Evolutionary conservation across 2,329 filamentous ascomycete species (phyloP).

Genomic region (Fusarium agapanthi): DNA sequence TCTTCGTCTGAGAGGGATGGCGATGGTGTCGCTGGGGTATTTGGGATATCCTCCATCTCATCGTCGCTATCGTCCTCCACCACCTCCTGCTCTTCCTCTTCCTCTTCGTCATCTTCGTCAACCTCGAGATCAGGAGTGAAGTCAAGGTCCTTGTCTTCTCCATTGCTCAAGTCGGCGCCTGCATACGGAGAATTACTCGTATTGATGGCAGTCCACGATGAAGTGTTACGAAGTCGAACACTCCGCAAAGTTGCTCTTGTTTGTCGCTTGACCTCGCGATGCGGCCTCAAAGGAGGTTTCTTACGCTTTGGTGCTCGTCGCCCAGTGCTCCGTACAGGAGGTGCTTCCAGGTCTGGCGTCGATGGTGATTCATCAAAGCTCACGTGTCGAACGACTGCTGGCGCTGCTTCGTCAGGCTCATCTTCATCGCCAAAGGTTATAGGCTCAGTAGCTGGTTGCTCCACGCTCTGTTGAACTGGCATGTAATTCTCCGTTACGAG

Average conservation of each 20-base stretch:
- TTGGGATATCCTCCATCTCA: background rate
- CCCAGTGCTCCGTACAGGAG: constrained; percentile 29
- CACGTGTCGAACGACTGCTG: background rate
- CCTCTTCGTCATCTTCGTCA: background rate
- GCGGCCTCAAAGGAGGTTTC: background rate
- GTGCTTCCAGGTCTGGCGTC: constrained; percentile 2
- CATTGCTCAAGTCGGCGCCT: background rate
- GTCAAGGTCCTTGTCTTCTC: background rate
- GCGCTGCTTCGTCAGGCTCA: background rate
- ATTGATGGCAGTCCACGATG: constrained; percentile 11
- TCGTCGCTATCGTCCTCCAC: background rate
- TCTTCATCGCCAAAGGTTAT: background rate
- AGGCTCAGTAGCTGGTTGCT: background rate
- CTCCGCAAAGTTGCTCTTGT: background rate
- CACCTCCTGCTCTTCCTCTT: background rate
- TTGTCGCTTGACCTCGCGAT: background rate
- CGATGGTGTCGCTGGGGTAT: background rate
- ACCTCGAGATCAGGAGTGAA: background rate
- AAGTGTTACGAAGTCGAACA: background rate
- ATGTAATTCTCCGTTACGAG: background rate
- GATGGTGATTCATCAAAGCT: constrained; percentile 22
- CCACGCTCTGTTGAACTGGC: background rate
- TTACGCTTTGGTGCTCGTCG: constrained; percentile 9
- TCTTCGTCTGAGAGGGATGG: background rate
- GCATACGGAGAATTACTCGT: background rate